These are phyloP conservation scores for Zasmidium cellare DNA, from an alignment of 2,329 filamentous ascomycete genomes.

Conservation along the genomic window DNA sequence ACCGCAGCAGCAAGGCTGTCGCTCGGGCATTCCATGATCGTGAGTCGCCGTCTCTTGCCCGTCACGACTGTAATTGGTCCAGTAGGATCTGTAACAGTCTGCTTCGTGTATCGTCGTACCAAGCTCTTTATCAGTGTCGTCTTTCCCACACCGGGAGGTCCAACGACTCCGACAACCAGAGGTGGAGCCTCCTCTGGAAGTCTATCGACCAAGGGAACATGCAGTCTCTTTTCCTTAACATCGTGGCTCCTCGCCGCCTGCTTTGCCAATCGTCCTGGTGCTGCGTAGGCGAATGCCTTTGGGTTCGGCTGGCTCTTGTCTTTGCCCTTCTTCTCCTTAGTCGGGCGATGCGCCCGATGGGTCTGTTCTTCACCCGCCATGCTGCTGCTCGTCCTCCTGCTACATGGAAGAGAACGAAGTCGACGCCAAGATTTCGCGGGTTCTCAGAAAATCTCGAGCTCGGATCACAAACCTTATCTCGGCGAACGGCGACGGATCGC, in stretches of 20 bases:
- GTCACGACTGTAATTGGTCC: slow-evolving; percentile 96
- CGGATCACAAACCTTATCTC: neutral
- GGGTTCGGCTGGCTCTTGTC: slow-evolving; percentile 67
- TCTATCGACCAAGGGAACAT: slow-evolving; percentile 94
- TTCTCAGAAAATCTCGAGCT: slow-evolving; percentile 1
- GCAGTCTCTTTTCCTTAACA: slow-evolving; percentile 92
- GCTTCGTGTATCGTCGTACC: slow-evolving; percentile 91
- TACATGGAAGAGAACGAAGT: neutral
- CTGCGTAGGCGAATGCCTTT: slow-evolving; percentile 84
- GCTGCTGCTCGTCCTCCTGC: slow-evolving; percentile 3
- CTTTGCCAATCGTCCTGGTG: slow-evolving; percentile 76
- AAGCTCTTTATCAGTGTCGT: slow-evolving; percentile 94
- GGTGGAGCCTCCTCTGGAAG: slow-evolving; percentile 94
- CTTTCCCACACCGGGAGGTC: slow-evolving; percentile 90
- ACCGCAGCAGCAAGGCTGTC: slow-evolving; percentile 95
- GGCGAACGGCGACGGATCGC: neutral
- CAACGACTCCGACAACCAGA: slow-evolving; percentile 89
- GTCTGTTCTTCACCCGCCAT: slow-evolving; percentile 60
- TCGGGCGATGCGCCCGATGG: slow-evolving; percentile 80
- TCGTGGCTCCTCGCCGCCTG: slow-evolving; percentile 72
- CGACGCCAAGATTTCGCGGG: slow-evolving; percentile 15
- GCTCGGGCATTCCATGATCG: slow-evolving; percentile 94
- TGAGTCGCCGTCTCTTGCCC: slow-evolving; percentile 90
- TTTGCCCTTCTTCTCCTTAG: slow-evolving; percentile 85
- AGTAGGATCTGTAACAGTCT: slow-evolving; percentile 83